Evolutionary conservation across 2,329 filamentous ascomycete genomes (phyloP), one percentile per base, ranked within the genome.

Genomic region (Blastomyces silverae): DNA sequence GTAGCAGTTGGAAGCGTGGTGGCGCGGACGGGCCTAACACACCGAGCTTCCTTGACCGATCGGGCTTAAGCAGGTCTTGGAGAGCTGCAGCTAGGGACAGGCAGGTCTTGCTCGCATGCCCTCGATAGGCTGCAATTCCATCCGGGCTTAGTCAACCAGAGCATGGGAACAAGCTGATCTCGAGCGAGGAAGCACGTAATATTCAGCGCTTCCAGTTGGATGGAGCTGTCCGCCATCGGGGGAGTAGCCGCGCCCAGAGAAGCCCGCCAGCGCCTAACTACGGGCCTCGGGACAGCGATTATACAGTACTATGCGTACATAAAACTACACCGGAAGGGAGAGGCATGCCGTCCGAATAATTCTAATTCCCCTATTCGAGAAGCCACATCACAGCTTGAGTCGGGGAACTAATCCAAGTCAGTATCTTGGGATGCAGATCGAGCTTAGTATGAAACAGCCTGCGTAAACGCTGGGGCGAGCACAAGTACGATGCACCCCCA

Each of bases 1-100:
- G 62, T 50, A 37, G 60, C 61, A 55, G 52, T 55, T 46, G 61
- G 11, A 20, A 39, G 52, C 34, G 53, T 46, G 46, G 31, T 20
- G 42, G 37, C 50, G 59, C 59, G 39, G 20, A 37, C n/a, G 20
- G 42, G 22, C 6, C 48, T 22, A 39, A 25, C 17, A 53, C 11
- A 44, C n/a, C n/a, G 42, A 56, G 20, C 50, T 60, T 17, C 4
- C 39, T 17, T 3, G 7, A 56, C 34, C 17, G 34, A 56, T 56
- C 20, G 28, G 53, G 34, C 34, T 56, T 57, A 39, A 57, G 31
- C 55, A 13, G 2, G 2, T 46, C 44, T 46, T 17, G 44, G 20
- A 46, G 31, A 34, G 55, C 50, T 25, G 11, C 50, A 28, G 25
- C 55, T 37, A 39, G 17, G 8, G 28, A 25, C 7, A 25, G 25